Conservation (phyloP, 805 yeast species). For the Suhomyces emberorum region DNA sequence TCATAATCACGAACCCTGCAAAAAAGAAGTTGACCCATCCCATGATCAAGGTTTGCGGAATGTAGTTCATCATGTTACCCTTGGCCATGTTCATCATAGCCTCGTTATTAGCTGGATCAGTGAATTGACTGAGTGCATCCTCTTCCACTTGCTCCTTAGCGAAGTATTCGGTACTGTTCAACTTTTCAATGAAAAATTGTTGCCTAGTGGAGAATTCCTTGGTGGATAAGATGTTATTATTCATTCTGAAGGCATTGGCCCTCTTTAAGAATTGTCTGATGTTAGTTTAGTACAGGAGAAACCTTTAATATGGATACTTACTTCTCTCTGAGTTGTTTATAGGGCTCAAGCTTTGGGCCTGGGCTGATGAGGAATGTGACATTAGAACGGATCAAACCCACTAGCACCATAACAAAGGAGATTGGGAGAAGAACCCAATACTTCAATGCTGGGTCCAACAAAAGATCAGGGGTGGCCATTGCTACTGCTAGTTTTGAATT, state of each 20-base stretch:
- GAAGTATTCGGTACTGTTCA: constrained; percentile 53
- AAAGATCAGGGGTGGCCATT: constrained; percentile 20
- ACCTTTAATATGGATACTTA: constrained; percentile 13
- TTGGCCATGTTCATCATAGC: constrained; percentile 74
- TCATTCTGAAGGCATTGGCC: constrained; percentile 54
- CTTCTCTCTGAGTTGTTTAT: constrained; percentile 51
- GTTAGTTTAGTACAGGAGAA: too few species aligned
- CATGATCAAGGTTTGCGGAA: constrained; percentile 93
- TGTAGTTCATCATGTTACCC: constrained; percentile 74
- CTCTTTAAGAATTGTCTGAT: constrained; percentile 54
- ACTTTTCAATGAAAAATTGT: constrained; percentile 42
- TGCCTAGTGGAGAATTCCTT: constrained; percentile 55
- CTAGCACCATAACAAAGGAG: constrained; percentile 82
- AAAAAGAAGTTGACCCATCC: constrained; percentile 94
- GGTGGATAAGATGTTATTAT: constrained; percentile 48
- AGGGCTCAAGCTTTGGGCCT: constrained; percentile 50
- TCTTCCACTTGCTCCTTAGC: constrained; percentile 44
- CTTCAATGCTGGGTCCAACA: constrained; percentile 77
- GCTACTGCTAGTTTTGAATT: too few species aligned
- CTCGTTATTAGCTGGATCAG: constrained; percentile 70
- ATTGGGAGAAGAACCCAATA: constrained; percentile 92
- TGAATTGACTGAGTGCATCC: constrained; percentile 49
- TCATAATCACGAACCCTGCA: constrained; percentile 80
- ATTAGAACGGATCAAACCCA: constrained; percentile 74
- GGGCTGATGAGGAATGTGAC: constrained; percentile 61